Base-by-base conservation (phyloP, 371 early-diverging fungal genomes). In the Zychaea mexicana region DNA sequence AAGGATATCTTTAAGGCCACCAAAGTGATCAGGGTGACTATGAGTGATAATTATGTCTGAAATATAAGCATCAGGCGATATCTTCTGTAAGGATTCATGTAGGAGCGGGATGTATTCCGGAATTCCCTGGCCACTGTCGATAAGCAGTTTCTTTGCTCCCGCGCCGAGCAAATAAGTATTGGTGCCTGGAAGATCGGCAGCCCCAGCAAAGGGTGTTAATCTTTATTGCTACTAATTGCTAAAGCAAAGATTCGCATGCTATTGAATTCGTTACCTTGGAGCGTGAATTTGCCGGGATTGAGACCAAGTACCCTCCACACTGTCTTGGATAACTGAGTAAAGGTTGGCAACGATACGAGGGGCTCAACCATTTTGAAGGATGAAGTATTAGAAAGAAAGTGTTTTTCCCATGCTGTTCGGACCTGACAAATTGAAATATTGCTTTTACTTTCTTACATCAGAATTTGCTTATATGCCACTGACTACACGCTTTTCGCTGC, bases 141-240 rank as follows among this genome's bases (percentile, higher is more conserved):
- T 73, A 6, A 96, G 79, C 2, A 93, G 63, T 28, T 93, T 88
- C 30, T 71, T 65, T 15, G 77, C 49, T 0, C 95, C 95, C 7
- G 81, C 75, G 12, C 97, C 97, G 26, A 95, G 77, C n/a, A 96
- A 45, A 67, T 95, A 96, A 0, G 93, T 94, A 68, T 96, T 96
- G 45, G 97, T 94, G 28, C 95, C 89, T 87, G 32, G 24, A 42
- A 19, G 49, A 52, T 12, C 26, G 3, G 17, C 49, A 19, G 31
- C n/a, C n/a, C n/a, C n/a, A n/a, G n/a, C n/a, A n/a, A n/a, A n/a
- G n/a, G n/a, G n/a, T n/a, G n/a, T n/a, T n/a, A n/a, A n/a, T n/a
- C n/a, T n/a, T n/a, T 38, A 21, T 46, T 52, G 26, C 22, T n/a
- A 2, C 19, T 10, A 36, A 55, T 49, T 42, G 12, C 15, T 1